These are phyloP conservation scores for Polyporus tsugae DNA, from an alignment of 1,284 basidiomycete species.

Conservation along the genomic window DNA sequence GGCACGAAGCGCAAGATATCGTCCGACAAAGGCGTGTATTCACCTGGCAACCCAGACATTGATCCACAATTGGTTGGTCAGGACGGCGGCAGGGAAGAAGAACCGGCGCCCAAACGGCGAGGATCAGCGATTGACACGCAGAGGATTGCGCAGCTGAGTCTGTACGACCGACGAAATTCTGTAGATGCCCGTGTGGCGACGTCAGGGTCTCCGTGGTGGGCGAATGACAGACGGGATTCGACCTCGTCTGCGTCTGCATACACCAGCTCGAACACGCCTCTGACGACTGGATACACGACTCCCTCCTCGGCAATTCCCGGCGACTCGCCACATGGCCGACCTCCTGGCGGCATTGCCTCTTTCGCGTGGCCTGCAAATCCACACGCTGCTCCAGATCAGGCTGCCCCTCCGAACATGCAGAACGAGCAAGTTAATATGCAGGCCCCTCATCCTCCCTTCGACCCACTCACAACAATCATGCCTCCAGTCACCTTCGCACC, in stretches of 20 bases:
- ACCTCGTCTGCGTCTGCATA: constrained; percentile 72
- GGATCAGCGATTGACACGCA: constrained; percentile 81
- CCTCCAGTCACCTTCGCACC: constrained; percentile 64
- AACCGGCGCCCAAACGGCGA: constrained; percentile 79
- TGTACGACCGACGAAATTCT: constrained; percentile 80
- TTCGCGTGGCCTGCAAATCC: constrained; percentile 76
- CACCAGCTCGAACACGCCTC: constrained; percentile 58
- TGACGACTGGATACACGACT: constrained; percentile 51
- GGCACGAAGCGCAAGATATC: constrained; percentile 86
- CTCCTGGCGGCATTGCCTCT: constrained; percentile 67
- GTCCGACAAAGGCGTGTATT: constrained; percentile 61
- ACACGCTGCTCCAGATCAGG: constrained; percentile 45
- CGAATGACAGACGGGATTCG: constrained; percentile 75
- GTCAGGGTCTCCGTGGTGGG: constrained; percentile 56
- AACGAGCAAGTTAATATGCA: constrained; percentile 51
- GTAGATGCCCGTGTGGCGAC: constrained; percentile 63
- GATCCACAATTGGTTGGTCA: constrained; percentile 76
- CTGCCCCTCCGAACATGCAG: constrained; percentile 45
- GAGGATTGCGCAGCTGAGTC: constrained; percentile 71
- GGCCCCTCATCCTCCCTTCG: constrained; percentile 51
- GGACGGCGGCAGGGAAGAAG: constrained; percentile 71
- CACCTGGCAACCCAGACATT: constrained; percentile 62
- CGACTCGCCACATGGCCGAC: constrained; percentile 70
- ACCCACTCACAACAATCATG: constrained; percentile 54
- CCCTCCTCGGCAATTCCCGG: constrained; percentile 68